These are phyloP conservation scores for Plasmodium malariae DNA, from an alignment of 169 alveolate genomes.

Conservation along the genomic window DNA sequence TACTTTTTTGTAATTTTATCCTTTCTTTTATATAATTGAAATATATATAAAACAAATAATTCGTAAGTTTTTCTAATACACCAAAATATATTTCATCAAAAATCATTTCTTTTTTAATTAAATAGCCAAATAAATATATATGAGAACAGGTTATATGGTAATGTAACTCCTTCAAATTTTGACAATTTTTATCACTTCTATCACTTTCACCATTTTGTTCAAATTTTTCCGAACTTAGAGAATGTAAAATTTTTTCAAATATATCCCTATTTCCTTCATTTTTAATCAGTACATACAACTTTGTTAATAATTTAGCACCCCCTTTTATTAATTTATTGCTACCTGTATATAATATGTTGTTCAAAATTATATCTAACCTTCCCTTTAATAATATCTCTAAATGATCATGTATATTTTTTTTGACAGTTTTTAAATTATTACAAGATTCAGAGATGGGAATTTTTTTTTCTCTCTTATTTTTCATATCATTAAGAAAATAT, in stretches of 20 bases:
- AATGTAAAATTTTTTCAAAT: neutral
- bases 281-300: conserved; percentile 18
- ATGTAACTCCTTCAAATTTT: neutral
- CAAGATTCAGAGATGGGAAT: neutral
- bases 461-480: neutral
- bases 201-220: neutral
- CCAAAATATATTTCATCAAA: conserved; percentile 40
- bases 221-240: neutral
- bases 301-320: conserved; percentile 9
- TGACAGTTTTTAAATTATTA: too few relatives aligned
- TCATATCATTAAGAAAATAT: neutral
- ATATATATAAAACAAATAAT: conserved; percentile 34
- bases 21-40: conserved; percentile 2
- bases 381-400: conserved; percentile 12
- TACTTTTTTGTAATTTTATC: neutral
- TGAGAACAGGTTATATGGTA: neutral
- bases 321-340: conserved; percentile 8
- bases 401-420: neutral
- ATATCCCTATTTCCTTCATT: neutral
- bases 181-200: neutral
- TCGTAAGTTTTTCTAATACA: conserved; percentile 34
- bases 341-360: conserved; percentile 9
- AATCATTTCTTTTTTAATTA: conserved; percentile 42
- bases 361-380: conserved; percentile 23
- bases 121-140: conserved; percentile 37